Evolutionary conservation across 2,329 filamentous ascomycete species (phyloP).

Genomic region (Diaporthe ilicicola): DNA sequence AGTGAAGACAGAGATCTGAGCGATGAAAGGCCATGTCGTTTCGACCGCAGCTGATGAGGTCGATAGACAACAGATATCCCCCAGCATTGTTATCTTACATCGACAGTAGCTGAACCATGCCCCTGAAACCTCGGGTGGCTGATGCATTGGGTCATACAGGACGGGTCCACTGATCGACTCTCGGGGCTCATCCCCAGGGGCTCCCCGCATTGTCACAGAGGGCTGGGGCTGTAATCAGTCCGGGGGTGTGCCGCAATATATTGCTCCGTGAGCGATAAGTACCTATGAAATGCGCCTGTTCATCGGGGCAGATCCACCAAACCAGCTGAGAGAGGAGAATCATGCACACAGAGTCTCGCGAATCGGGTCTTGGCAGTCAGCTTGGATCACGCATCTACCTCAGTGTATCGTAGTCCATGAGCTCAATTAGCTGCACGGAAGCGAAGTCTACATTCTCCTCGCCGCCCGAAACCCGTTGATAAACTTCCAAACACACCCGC

Average conservation of each 20-base stretch:
- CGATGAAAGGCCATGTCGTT: background rate
- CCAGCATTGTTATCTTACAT: background rate
- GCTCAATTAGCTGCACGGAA: too few relatives aligned
- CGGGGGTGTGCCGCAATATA: background rate
- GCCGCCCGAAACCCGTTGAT: background rate
- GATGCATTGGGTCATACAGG: background rate
- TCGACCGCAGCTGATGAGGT: background rate
- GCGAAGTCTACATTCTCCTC: background rate
- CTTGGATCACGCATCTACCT: background rate
- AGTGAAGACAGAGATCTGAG: background rate
- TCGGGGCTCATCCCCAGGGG: background rate
- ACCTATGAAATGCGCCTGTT: too few relatives aligned
- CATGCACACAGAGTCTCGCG: background rate
- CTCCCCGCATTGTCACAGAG: conserved; percentile 1
- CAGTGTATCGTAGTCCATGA: background rate
- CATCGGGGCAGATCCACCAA: too few relatives aligned
- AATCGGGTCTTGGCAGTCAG: background rate
- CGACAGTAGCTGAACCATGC: background rate
- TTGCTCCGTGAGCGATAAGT: background rate
- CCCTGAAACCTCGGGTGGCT: conserved; percentile 5
- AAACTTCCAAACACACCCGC: background rate
- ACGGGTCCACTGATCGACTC: background rate
- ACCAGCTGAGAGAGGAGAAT: background rate
- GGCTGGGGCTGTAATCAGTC: background rate
- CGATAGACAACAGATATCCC: background rate